Evolutionary conservation across 768 basidiomycete genomes (phyloP), one percentile per base, ranked within the genome.

Genomic region (Pisolithus albus): DNA sequence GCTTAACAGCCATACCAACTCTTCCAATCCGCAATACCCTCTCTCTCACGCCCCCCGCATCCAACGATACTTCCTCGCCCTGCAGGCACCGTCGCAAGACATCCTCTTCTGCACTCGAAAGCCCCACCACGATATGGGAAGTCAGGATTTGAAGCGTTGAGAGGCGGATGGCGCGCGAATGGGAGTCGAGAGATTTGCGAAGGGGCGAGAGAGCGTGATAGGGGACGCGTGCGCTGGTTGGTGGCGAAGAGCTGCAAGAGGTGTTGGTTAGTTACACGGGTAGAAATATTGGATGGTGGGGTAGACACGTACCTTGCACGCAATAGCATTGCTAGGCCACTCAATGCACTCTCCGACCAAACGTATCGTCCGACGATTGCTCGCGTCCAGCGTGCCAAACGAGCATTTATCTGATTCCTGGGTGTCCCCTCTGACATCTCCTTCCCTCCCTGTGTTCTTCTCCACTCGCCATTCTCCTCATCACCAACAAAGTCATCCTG

Each of bases 1-100:
- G 76, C 42, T 68, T 71, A 42, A 88, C 75, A 5, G 79, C 74
- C 53, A 82, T 78, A 1, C 78, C 83, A 2, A 94, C 76, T 47
- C 86, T 78, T 4, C 82, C 80, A 7, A 95, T 88, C 23, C 83
- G 74, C 60, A 95, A 68, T 4, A 90, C 82, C 41, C 92, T 80
- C 60, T 98, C 95, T 34, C 95, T 76, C 2, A 86, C 86, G 41
- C 91, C 88, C 54, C 84, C 81, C 2, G 86, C 71, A 50, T 92
- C 86, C 34, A 96, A 63, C 2, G 87, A 71, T 5, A 88, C 81
- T 52, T 89, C 81, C 63, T 99, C 96, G 2, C 85, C 88, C 53
- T 85, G 82, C 21, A 92, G 63, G 61, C 88, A 88, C 24, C 78
- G 76, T 57, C 79, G 79, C 18, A 87, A 56, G 0, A 84, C 75